phyloP scores from a whole-genome alignment of 345 rosid species.

The Corymbia maculata region DNA sequence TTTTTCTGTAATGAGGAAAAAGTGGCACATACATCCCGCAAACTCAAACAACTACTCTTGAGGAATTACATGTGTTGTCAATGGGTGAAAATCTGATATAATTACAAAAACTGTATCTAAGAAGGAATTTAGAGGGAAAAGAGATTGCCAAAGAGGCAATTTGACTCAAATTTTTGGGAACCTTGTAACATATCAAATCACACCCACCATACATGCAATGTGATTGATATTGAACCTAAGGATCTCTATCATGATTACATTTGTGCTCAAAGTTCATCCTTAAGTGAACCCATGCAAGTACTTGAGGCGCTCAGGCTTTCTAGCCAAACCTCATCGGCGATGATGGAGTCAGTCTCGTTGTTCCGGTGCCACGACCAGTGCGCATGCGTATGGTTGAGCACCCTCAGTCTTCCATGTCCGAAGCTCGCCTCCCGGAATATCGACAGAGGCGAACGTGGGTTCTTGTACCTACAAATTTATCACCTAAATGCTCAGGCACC shows the following conservation, averaged over 20 bases:
- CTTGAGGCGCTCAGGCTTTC: constrained; percentile 27
- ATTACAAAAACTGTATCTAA: background rate
- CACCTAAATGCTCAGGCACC: background rate
- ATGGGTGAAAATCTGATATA: background rate
- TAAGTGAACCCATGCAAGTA: constrained; percentile 5
- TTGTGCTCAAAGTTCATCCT: constrained; percentile 29
- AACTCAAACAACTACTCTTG: background rate
- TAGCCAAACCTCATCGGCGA: constrained; percentile 53
- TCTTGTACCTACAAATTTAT: constrained; percentile 29
- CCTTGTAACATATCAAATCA: background rate
- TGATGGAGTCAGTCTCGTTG: constrained; percentile 32
- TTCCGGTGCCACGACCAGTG: constrained; percentile 93
- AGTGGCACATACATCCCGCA: background rate
- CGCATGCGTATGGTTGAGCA: constrained; percentile 31
- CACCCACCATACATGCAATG: background rate
- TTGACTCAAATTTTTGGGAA: background rate
- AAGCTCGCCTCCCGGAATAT: constrained; percentile 64
- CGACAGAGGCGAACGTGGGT: constrained; percentile 43
- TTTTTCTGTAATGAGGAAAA: background rate
- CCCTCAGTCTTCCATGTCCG: constrained; percentile 59
- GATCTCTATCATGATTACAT: background rate
- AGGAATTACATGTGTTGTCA: background rate
- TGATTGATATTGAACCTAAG: background rate
- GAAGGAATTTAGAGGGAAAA: background rate
- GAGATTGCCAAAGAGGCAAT: background rate